Evolutionary conservation across 768 basidiomycete genomes (phyloP), one percentile per base, ranked within the genome.

Genomic region (Artomyces pyxidatus): DNA sequence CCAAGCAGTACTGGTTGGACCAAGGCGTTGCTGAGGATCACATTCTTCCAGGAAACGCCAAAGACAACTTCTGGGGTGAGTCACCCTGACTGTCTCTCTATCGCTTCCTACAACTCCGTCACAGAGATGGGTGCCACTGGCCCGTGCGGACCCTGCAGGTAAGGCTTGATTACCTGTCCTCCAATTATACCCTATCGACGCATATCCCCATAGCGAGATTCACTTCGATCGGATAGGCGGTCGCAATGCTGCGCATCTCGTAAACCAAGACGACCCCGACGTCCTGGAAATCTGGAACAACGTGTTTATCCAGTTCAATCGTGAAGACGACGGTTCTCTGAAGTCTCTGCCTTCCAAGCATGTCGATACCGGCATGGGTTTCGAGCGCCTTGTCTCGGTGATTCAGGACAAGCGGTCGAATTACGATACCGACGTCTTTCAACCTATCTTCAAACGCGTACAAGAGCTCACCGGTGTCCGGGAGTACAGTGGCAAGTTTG

Each of bases 241-340:
- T n/a, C 80, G 96, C 43, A 91, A 97, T 62, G 95, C 93, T 45
- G 80, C 93, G 6, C 74, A 83, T 59, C 81, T 96, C 41, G 96
- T 99, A 57, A 98, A 99, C 65, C 76, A 83, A 58, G 96, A 99
- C 64, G 96, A 98, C 62, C 93, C 96, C 1, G 84, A 94, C 54
- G 96, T 99, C 7, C 77, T 99, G 50, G 92, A 95, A 67, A 94
- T 99, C 57, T 99, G 96, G 96, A 99, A 99, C 72, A 97, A 96
- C 64, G 96, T 99, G 49, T 99, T 97, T 65, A 98, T 99, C 62
- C 94, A 97, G 61, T 99, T 88, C 73, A 98, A 99, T 64, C 88
- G 96, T 41, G 95, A 98, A 65, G 78, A 81, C 38, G 88, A 94
- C 49, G 86, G 88, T 35, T 80, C 83, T 17, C 76, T 99, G 14